Percentiles rank a stretch among this genome's conserved stretches.
Conservation (phyloP, 1,284 basidiomycete genomes). For the Heterobasidion annosum region DNA sequence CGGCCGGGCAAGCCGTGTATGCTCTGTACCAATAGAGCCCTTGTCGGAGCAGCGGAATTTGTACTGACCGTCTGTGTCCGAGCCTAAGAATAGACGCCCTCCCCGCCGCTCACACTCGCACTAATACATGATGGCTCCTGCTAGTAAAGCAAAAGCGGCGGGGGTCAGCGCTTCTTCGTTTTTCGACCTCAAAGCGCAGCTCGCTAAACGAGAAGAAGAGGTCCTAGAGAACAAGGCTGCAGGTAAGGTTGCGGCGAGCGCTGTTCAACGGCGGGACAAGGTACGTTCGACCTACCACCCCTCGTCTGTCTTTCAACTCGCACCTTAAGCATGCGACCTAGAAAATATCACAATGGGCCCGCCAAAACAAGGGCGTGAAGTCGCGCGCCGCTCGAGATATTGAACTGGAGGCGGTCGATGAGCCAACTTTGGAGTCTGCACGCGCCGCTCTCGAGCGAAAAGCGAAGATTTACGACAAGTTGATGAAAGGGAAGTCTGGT, state of each 20-base stretch:
- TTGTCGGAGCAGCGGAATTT: too few species aligned
- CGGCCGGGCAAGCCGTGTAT: too few species aligned
- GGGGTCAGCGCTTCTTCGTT: slow-evolving; percentile 65
- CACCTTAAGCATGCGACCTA: slow-evolving; percentile 16
- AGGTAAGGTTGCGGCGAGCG: slow-evolving; percentile 32
- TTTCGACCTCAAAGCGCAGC: slow-evolving; percentile 67
- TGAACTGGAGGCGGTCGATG: slow-evolving; percentile 56
- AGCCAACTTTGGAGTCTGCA: slow-evolving; percentile 61
- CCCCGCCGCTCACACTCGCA: neutral
- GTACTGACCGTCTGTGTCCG: too few species aligned
- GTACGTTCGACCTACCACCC: slow-evolving; percentile 28
- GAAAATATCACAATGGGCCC: slow-evolving; percentile 68
- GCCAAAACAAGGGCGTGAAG: slow-evolving; percentile 63
- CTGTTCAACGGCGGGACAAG: slow-evolving; percentile 13
- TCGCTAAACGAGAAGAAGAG: slow-evolving; percentile 58
- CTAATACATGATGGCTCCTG: slow-evolving; percentile 24
- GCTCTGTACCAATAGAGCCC: too few species aligned
- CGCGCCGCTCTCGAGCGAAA: slow-evolving; percentile 70
- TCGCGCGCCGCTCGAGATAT: slow-evolving; percentile 53
- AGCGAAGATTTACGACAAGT: slow-evolving; percentile 74
- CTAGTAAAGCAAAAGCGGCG: slow-evolving; percentile 51
- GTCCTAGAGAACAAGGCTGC: slow-evolving; percentile 50
- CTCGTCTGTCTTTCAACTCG: neutral
- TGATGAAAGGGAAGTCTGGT: slow-evolving; percentile 73
- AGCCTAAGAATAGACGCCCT: too few species aligned